Evolutionary conservation across 129 eudicot species (phyloP), one percentile per base, ranked within the genome.

Genomic region (Cynara cardunculus): DNA sequence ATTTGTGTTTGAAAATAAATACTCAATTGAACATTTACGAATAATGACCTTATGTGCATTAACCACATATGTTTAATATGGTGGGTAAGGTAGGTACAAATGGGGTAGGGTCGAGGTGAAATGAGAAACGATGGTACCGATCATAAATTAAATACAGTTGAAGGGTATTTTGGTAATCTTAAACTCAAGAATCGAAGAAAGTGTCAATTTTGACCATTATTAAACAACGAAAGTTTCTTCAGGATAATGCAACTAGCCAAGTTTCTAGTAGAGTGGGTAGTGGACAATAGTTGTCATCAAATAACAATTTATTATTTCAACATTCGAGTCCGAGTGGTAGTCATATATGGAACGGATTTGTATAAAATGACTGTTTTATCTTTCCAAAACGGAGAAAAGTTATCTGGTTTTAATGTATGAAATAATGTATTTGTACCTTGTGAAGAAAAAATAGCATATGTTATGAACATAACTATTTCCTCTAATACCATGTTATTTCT

Each of bases 1-100:
- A 9, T 61, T 7, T 12, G 24, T 62, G 12, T 5, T 24, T 35
- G 16, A 34, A 59, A 14, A 77, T 35, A 64, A 22, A n/a, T 2
- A 28, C 68, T 26, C 5, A 26, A n/a, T 25, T 72, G 28, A 4
- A 72, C 24, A 41, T 27, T 22, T 66, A 68, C 19, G n/a, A 49
- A 25, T 8, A 30, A 5, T 69, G 68, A 68, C 10, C 7, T 73
- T 75, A 16, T 44, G 22, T 82, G 69, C 76, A 82, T 75, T 53
- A 18, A 31, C 2, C 75, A 32, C 76, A 81, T 31, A 82, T 49
- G 75, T 69, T 69, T 10, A 70, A 75, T 27, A 82, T 56, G 34
- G 76, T 46, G 3, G 85, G 85, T 35, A 44, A 64, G 74, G 80
- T 81, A 28, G 69, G 74, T 78, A 11, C 14, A 69, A 32, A 69